Evolutionary conservation across 208 protist species (phyloP).

Genomic region (Borovskyia barvae): DNA sequence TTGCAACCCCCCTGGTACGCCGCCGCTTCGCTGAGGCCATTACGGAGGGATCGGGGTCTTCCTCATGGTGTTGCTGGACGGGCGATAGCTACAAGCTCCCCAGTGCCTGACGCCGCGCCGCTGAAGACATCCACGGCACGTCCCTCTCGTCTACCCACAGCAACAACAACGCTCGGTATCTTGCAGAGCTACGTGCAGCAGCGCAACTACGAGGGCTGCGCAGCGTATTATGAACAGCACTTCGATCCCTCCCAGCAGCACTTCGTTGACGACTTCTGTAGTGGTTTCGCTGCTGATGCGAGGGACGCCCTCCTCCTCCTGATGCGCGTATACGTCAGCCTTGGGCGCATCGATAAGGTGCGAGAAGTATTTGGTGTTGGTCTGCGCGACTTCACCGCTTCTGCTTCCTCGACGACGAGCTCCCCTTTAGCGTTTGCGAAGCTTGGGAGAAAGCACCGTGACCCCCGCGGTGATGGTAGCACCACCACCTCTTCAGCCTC

Average conservation of each 20-base stretch:
- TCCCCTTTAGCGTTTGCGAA: neutral
- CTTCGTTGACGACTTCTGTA: constrained; percentile 38
- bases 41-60: too few species aligned
- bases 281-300: constrained; percentile 31
- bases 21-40: too few species aligned
- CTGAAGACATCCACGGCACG: too few species aligned
- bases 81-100: too few species aligned
- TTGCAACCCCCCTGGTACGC: too few species aligned
- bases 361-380: constrained; percentile 53
- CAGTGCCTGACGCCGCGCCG: too few species aligned
- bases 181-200: constrained; percentile 26
- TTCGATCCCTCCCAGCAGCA: constrained; percentile 29
- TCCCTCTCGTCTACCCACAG: too few species aligned
- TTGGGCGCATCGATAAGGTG: constrained; percentile 67
- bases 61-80: too few species aligned
- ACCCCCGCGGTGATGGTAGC: neutral
- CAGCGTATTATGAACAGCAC: constrained; percentile 28
- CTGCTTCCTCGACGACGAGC: neutral
- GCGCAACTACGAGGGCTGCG: constrained; percentile 27
- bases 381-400: constrained; percentile 44
- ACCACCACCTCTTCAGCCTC: neutral
- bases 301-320: constrained; percentile 47
- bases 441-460: neutral
- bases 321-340: constrained; percentile 63
- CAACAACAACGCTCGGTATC: constrained; percentile 5